A percentile compares a stretch with the other conserved stretches of the same genome.
Evolutionary conservation across 2,329 filamentous ascomycete species (phyloP).

Genomic region (Stagonosporopsis tanaceti): DNA sequence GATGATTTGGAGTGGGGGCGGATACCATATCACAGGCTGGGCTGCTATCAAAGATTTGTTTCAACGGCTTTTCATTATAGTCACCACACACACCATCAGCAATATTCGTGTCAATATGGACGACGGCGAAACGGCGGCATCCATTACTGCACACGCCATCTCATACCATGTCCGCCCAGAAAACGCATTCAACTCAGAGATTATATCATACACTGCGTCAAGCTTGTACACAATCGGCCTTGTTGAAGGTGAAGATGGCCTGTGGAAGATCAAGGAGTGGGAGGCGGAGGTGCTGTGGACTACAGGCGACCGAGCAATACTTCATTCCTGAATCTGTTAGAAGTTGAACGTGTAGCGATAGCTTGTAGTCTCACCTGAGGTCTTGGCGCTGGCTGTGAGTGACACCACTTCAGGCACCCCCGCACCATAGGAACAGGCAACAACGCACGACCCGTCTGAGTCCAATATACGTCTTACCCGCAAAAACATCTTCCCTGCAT

Average conservation of each 20-base stretch:
- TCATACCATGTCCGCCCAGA: constrained; percentile 33
- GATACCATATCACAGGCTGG: constrained; percentile 27
- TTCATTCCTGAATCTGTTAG: constrained; percentile 3
- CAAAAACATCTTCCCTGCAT: too few species aligned
- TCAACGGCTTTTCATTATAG: constrained; percentile 23
- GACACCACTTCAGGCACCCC: neutral
- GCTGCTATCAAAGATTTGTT: constrained; percentile 26
- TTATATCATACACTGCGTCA: constrained; percentile 30
- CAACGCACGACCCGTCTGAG: neutral
- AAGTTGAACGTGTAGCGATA: neutral
- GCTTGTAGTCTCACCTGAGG: neutral
- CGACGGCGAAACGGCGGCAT: constrained; percentile 25
- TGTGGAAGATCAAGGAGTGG: constrained; percentile 42
- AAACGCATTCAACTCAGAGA: constrained; percentile 27
- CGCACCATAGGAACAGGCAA: neutral
- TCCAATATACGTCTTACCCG: neutral
- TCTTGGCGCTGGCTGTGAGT: neutral
- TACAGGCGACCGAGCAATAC: constrained; percentile 26
- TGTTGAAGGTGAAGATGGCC: constrained; percentile 25
- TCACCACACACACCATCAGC: constrained; percentile 36
- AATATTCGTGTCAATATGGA: constrained; percentile 32
- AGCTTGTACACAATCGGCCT: constrained; percentile 32
- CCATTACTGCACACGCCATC: constrained; percentile 29
- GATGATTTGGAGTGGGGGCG: constrained; percentile 28
- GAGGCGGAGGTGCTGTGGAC: constrained; percentile 33